Percentiles rank a stretch among this genome's conserved stretches.
Evolutionary conservation across 2,329 filamentous ascomycete genomes (phyloP).

Genomic region (Zasmidium cellare): DNA sequence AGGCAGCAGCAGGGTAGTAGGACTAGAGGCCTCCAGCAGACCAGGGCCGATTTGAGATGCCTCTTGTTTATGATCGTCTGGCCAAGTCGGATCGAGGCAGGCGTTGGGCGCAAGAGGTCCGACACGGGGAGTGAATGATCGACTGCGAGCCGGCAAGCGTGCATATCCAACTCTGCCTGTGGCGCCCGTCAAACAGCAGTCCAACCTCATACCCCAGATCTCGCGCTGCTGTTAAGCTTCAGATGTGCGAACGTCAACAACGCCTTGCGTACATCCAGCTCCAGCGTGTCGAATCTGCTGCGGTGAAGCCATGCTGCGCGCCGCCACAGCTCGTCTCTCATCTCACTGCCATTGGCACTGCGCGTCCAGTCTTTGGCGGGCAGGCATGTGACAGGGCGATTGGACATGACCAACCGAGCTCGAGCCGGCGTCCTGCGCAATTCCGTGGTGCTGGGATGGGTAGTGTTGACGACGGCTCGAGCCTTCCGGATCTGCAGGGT

Average conservation of each 20-base stretch:
- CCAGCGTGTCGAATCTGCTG: not conserved
- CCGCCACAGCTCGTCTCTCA: too few species aligned
- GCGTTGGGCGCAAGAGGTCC: constrained; percentile 9
- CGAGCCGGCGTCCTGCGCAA: constrained; percentile 19
- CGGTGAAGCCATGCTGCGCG: too few species aligned
- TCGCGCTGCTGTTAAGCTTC: not conserved
- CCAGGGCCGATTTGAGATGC: not conserved
- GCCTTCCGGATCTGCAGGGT: constrained; percentile 25
- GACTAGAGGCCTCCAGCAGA: too few species aligned
- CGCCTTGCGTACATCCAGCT: not conserved
- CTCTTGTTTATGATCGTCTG: constrained; percentile 12
- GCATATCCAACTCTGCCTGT: constrained; percentile 19
- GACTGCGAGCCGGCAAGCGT: constrained; percentile 20
- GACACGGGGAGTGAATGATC: constrained; percentile 18
- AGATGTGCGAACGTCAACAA: not conserved
- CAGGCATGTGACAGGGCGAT: constrained; percentile 8
- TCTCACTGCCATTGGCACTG: too few species aligned
- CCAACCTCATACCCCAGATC: constrained; percentile 11
- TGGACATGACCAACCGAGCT: constrained; percentile 22
- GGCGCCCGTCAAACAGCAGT: constrained; percentile 5
- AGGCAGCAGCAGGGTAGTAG: too few species aligned
- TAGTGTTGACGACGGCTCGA: constrained; percentile 20
- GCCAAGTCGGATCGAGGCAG: constrained; percentile 15
- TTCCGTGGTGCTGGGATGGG: constrained; percentile 22
- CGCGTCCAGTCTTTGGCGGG: too few species aligned